phyloP scores from a whole-genome alignment of 495 filamentous ascomycete genomes.

The Aspergillus heteromorphus region DNA sequence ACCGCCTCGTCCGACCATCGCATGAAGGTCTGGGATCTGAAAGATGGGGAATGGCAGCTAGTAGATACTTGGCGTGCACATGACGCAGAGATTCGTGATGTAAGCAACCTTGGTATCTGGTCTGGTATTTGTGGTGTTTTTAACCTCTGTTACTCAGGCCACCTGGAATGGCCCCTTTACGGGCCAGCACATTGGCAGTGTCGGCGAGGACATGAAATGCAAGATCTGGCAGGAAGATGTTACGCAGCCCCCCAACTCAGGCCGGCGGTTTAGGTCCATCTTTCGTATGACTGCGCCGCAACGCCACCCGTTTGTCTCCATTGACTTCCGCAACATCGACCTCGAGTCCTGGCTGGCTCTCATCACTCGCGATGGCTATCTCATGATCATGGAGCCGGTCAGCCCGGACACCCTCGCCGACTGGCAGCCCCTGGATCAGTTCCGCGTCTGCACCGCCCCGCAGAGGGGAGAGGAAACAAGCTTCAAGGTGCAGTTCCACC shows the following conservation, averaged over 20 bases:
- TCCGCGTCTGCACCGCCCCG: slow-evolving; percentile 56
- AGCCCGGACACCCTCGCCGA: slow-evolving; percentile 75
- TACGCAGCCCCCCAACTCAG: slow-evolving; percentile 60
- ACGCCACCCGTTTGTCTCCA: slow-evolving; percentile 63
- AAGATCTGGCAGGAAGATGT: slow-evolving; percentile 88
- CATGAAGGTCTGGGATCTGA: slow-evolving; percentile 86
- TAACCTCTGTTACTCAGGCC: slow-evolving; percentile 46
- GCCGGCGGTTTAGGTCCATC: slow-evolving; percentile 70
- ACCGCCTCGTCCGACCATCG: slow-evolving; percentile 89
- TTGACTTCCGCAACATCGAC: slow-evolving; percentile 72
- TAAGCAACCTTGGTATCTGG: slow-evolving; percentile 32
- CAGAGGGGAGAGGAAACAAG: slow-evolving; percentile 74
- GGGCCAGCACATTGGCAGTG: slow-evolving; percentile 59
- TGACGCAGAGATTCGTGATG: slow-evolving; percentile 84
- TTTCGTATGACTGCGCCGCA: slow-evolving; percentile 52
- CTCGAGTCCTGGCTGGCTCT: slow-evolving; percentile 76
- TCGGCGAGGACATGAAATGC: slow-evolving; percentile 81
- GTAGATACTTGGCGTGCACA: slow-evolving; percentile 89
- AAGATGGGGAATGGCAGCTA: slow-evolving; percentile 69
- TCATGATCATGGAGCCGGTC: slow-evolving; percentile 79
- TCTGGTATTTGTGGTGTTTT: not conserved
- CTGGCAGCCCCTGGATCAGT: slow-evolving; percentile 68
- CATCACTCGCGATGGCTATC: slow-evolving; percentile 70
- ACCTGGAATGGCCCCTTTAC: slow-evolving; percentile 70
- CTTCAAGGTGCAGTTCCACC: slow-evolving; percentile 81